Evolutionary conservation across 352 stramenopile species (phyloP).

Genomic region (Elongisporangium undulatum): DNA sequence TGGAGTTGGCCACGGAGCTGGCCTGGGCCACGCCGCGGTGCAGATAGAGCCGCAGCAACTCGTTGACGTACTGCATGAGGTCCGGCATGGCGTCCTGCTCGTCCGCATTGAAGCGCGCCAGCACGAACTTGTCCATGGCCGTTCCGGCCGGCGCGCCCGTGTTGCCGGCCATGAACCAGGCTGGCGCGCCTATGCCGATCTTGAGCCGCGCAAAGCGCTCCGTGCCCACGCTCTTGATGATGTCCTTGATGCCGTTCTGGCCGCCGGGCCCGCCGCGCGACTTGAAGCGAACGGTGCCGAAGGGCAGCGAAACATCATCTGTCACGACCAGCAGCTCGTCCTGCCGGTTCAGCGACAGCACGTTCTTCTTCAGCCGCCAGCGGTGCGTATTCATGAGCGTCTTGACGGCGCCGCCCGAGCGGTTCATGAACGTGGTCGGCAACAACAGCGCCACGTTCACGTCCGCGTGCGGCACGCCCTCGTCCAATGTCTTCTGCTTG

Average conservation of each 20-base stretch:
- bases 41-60: conserved; percentile 76
- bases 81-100: conserved; percentile 69
- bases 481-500: conserved; percentile 66
- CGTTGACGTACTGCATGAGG: conserved; percentile 63
- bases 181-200: conserved; percentile 68
- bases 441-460: conserved; percentile 78
- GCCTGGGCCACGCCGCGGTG: conserved; percentile 73
- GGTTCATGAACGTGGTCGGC: conserved; percentile 86
- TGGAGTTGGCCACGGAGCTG: conserved; percentile 73
- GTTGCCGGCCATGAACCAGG: conserved; percentile 72
- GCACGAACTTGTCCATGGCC: conserved; percentile 80
- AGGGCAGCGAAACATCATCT: conserved; percentile 79
- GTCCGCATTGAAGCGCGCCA: conserved; percentile 70
- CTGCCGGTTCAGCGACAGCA: conserved; percentile 70
- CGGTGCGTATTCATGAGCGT: conserved; percentile 77
- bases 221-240: conserved; percentile 80
- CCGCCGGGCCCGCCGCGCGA: conserved; percentile 66
- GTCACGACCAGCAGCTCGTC: conserved; percentile 82
- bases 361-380: conserved; percentile 84
- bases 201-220: conserved; percentile 83
- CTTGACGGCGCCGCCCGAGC: conserved; percentile 66
- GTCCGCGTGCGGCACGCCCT: conserved; percentile 65
- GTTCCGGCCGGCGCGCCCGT: conserved; percentile 68
- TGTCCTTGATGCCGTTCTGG: conserved; percentile 79
- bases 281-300: conserved; percentile 82